Evolutionary conservation across 495 filamentous ascomycete genomes (phyloP).

Genomic region (Penicillium macrosclerotiorum): DNA sequence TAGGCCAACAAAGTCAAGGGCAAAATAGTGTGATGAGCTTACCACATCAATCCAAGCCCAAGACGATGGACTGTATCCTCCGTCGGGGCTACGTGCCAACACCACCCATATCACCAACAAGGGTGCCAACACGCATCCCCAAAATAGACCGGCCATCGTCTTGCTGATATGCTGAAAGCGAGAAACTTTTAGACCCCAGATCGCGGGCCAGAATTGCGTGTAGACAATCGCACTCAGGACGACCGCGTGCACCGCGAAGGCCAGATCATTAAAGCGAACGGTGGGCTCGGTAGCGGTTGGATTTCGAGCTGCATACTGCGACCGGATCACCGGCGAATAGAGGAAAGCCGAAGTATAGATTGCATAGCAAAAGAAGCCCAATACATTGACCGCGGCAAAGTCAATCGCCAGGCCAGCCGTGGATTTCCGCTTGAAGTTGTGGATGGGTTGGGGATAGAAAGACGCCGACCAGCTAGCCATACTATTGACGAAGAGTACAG

Average conservation of each 20-base stretch:
- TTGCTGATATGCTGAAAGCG: constrained; percentile 57
- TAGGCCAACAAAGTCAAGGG: neutral
- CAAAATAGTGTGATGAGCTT: constrained; percentile 35
- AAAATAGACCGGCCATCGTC: constrained; percentile 62
- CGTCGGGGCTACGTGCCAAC: constrained; percentile 45
- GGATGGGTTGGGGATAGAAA: constrained; percentile 86
- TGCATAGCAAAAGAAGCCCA: constrained; percentile 80
- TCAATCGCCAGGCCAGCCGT: constrained; percentile 84
- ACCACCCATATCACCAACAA: constrained; percentile 55
- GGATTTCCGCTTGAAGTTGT: constrained; percentile 70
- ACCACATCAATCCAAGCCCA: constrained; percentile 85
- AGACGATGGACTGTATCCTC: constrained; percentile 48
- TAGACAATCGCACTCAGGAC: constrained; percentile 64
- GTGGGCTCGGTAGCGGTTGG: constrained; percentile 69
- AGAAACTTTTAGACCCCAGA: constrained; percentile 73
- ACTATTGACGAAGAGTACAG: constrained; percentile 24
- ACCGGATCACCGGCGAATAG: constrained; percentile 71
- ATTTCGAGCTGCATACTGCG: constrained; percentile 83
- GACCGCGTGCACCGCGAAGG: constrained; percentile 78
- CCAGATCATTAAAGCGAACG: constrained; percentile 85
- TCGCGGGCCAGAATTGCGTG: constrained; percentile 65
- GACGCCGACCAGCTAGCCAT: constrained; percentile 78
- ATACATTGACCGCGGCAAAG: constrained; percentile 76
- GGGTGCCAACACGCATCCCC: constrained; percentile 62
- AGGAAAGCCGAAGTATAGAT: constrained; percentile 71